Evolutionary conservation across 495 filamentous ascomycete genomes (phyloP), one percentile per base, ranked within the genome.

Genomic region (Penicilliopsis zonata): DNA sequence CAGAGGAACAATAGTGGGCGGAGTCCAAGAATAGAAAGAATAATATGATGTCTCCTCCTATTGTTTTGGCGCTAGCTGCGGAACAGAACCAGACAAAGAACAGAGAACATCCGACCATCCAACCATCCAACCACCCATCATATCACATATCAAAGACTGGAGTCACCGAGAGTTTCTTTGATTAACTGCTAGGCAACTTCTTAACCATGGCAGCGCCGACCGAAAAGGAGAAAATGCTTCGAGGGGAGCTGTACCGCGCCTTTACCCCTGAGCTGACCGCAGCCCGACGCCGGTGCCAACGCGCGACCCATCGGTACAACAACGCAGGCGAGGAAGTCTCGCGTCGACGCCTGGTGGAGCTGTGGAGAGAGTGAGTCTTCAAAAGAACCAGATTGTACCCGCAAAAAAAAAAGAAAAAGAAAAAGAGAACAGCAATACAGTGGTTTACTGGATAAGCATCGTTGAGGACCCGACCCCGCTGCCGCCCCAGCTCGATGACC

Each of bases 311-410:
- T 18, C 60, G 61, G 2, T 85, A 75, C 57, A 90, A 85, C 51
- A 63, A 58, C 15, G 59, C 67, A 3, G 67, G 67, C 0, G n/a
- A n/a, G n/a, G 70, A 77, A 3, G 57, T 70, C 1, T 43, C 72
- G 0, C 59, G 80, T 18, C 59, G 82, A 30, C 55, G 55, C 26
- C 48, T 71, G 20, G 63, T 80, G 0, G 72, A 80, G 40, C 52
- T 87, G n/a, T 86, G 72, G 72, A 74, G 70, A 52, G 70, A 82
- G 83, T 88, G 58, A 62, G 73, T 59, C 18, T 31, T 14, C 14
- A n/a, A n/a, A n/a, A n/a, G n/a, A n/a, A n/a, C n/a, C n/a, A n/a
- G n/a, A n/a, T n/a, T n/a, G n/a, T n/a, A n/a, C n/a, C n/a, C n/a
- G n/a, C n/a, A n/a, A n/a, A n/a, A n/a, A n/a, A n/a, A n/a, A n/a